Evolutionary conservation across 371 early-diverging fungal genomes (phyloP), one percentile per base, ranked within the genome.

Genomic region (Encephalitozoon hellem): DNA sequence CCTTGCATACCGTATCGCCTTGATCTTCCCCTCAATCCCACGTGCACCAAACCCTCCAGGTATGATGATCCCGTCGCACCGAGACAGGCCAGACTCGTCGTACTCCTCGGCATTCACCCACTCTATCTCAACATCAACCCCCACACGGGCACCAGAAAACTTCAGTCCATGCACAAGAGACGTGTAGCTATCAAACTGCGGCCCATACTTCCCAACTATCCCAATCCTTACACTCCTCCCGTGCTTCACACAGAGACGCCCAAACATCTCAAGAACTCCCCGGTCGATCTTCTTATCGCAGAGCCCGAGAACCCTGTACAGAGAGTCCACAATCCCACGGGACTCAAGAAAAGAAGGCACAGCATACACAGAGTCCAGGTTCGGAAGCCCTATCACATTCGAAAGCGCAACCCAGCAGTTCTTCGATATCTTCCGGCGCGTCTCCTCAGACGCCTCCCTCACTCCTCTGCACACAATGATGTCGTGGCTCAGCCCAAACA

Each of bases 1-100:
- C 83, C 98, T 91, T 23, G 97, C 97, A 92, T 93, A 95, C 78
- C 92, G 90, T 76, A 91, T 91, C n/a, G 95, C 96, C 42, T 88
- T 82, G 47, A 97, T 88, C 90, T 92, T 99, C 78, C 96, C 95
- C 82, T 95, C 97, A 43, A 90, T 89, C 77, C 97, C 97, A 82
- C 95, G 92, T 68, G 86, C 86, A 65, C 99, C 99, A 84, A 97
- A 99, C 38, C 99, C 99, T 80, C 99, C 99, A 21, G 99, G 97
- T 25, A 97, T 92, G n/a, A 99, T 86, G 66, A 99, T 91, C 70
- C 96, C 97, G 83, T 94, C 86, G 41, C 70, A 71, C 32, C 26
- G 49, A 18, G 72, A 18, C 2, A 85, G 41, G 4, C 54, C 53
- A 15, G 4, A 15, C 8, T 4, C 21, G 12, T 1, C 18, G 26